Evolutionary conservation across 352 stramenopile genomes (phyloP).

Genomic region (Phytophthora fragariae): DNA sequence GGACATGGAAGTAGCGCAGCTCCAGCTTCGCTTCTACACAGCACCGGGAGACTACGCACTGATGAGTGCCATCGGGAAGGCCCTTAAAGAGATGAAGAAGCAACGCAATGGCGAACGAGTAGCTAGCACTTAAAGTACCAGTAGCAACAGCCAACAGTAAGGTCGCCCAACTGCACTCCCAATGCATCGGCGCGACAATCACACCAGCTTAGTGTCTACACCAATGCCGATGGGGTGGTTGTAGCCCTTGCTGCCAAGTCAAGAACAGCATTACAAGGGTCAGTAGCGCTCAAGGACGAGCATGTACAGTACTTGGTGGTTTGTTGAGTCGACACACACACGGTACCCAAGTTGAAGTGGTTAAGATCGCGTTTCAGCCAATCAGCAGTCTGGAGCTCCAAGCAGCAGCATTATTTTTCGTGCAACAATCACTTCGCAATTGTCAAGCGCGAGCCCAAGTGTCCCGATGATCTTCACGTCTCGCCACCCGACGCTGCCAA

Average conservation of each 20-base stretch:
- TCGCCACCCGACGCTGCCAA: neutral
- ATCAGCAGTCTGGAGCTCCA: neutral
- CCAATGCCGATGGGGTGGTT: too few relatives aligned
- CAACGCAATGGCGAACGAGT: neutral
- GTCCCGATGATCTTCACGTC: neutral
- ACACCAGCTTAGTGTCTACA: too few relatives aligned
- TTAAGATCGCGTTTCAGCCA: neutral
- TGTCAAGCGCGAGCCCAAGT: neutral
- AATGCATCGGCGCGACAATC: too few relatives aligned
- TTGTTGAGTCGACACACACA: neutral
- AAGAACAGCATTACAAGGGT: too few relatives aligned
- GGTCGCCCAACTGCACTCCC: too few relatives aligned
- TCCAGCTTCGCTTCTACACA: constrained; percentile 69
- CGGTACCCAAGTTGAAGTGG: neutral
- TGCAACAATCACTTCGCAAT: neutral
- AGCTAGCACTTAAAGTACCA: neutral
- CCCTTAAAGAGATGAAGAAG: constrained; percentile 57
- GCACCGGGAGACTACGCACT: constrained; percentile 48
- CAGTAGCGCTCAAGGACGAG: too few relatives aligned
- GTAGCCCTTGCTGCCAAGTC: too few relatives aligned
- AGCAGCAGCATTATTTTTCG: neutral
- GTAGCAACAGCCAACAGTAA: neutral
- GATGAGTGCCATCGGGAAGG: constrained; percentile 58
- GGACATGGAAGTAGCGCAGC: constrained; percentile 58
- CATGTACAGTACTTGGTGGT: too few relatives aligned